phyloP scores from a whole-genome alignment of 371 early-diverging fungal species.

The Syncephalastrum racemosum region DNA sequence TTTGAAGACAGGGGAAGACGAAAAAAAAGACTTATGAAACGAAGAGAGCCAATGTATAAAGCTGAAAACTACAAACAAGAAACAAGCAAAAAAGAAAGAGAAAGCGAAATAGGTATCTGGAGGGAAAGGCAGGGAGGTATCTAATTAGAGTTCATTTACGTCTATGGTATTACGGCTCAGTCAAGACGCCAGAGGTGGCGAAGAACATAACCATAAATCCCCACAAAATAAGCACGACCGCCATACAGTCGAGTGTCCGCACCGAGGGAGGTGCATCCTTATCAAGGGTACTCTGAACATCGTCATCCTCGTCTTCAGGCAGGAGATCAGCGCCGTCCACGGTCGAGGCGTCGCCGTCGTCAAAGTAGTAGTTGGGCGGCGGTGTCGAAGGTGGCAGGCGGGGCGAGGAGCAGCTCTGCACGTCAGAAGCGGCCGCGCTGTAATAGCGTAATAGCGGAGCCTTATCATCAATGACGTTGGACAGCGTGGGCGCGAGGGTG shows the following conservation, averaged over 20 bases:
- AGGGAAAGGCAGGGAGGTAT: not conserved
- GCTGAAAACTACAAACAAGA: too few species aligned
- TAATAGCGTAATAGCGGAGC: not conserved
- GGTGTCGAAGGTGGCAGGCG: conserved; percentile 8
- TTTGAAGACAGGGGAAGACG: too few species aligned
- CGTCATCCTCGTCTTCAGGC: conserved; percentile 8
- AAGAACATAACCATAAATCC: conserved; percentile 41
- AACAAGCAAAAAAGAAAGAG: too few species aligned
- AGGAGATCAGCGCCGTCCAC: conserved; percentile 16
- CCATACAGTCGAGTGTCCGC: conserved; percentile 25
- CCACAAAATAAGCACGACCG: conserved; percentile 34
- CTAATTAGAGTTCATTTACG: too few species aligned
- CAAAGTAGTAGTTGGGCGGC: conserved; percentile 8
- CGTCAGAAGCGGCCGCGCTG: conserved; percentile 4
- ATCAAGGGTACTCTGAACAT: not conserved
- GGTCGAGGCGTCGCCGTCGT: conserved; percentile 20
- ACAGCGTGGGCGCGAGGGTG: not conserved
- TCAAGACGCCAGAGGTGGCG: conserved; percentile 26
- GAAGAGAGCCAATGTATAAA: too few species aligned
- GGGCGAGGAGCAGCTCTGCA: conserved; percentile 16
- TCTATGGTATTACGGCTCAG: conserved; percentile 6
- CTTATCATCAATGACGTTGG: conserved; percentile 12
- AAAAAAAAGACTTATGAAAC: too few species aligned
- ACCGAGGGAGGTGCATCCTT: conserved; percentile 9
- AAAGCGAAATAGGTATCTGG: conserved; percentile 1